Conservation (phyloP, 768 basidiomycete species). For the Hygrocybe punicea region DNA sequence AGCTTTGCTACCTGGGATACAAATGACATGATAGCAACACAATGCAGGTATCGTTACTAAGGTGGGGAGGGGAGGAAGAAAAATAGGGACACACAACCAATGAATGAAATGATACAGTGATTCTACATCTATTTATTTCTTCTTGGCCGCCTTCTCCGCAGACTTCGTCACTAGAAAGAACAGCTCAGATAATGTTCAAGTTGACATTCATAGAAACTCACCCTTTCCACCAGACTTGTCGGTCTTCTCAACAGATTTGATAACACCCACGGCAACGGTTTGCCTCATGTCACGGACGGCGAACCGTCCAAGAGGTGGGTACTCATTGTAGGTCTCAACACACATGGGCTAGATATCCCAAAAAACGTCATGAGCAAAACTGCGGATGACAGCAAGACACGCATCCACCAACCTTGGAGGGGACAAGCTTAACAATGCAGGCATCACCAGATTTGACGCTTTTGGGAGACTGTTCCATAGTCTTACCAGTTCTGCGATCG, state of each 20-base stretch:
- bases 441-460: constrained; percentile 99
- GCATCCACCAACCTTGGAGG: constrained; percentile 81
- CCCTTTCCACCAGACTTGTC: constrained; percentile 87
- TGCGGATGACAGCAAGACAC: constrained; percentile 32
- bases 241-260: constrained; percentile 96
- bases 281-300: constrained; percentile 99
- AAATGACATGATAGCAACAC: constrained; percentile 42
- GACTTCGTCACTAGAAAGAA: constrained; percentile 74
- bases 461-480: constrained; percentile 84
- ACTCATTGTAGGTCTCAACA: constrained; percentile 91
- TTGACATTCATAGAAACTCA: constrained; percentile 29
- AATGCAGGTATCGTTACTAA: constrained; percentile 37
- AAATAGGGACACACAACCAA: constrained; percentile 44
- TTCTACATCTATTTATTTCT: constrained; percentile 90
- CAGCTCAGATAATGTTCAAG: neutral
- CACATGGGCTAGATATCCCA: constrained; percentile 32
- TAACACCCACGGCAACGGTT: constrained; percentile 97
- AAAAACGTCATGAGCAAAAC: neutral
- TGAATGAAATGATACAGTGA: constrained; percentile 57
- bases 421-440: constrained; percentile 95
- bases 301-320: constrained; percentile 99
- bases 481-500: constrained; percentile 96
- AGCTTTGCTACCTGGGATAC: constrained; percentile 47
- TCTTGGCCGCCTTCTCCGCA: constrained; percentile 94
- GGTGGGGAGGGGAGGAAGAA: constrained; percentile 40